A percentile compares a stretch with the other conserved stretches of the same genome.
Evolutionary conservation across 768 basidiomycete species (phyloP).

Genomic region (Antrodiella citrinella): DNA sequence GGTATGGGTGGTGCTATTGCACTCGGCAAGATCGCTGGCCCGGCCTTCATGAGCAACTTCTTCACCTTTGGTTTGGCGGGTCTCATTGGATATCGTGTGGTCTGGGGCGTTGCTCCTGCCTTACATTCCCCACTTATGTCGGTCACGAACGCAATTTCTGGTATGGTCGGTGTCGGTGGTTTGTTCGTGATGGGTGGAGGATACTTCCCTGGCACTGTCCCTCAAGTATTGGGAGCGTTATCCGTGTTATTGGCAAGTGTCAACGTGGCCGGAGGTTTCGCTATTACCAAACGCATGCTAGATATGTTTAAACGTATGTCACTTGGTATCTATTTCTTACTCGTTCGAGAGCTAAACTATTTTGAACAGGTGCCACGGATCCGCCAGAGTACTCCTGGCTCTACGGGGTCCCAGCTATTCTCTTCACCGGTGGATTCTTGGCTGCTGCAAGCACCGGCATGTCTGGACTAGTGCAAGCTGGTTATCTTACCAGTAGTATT

Average conservation of each 20-base stretch:
- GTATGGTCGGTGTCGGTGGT: conserved; percentile 78
- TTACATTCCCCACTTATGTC: conserved; percentile 88
- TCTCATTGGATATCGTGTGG: conserved; percentile 79
- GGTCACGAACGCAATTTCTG: conserved; percentile 84
- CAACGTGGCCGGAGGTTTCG: conserved; percentile 84
- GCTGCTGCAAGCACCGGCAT: conserved; percentile 78
- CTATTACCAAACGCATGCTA: conserved; percentile 87
- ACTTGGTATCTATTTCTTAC: too few relatives aligned
- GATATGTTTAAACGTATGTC: conserved; percentile 85
- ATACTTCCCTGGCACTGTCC: conserved; percentile 71
- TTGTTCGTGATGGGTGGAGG: conserved; percentile 90
- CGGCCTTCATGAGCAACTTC: conserved; percentile 82
- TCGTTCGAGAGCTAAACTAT: too few relatives aligned
- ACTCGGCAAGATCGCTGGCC: conserved; percentile 72
- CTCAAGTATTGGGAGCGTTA: conserved; percentile 70
- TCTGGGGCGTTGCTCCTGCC: conserved; percentile 86
- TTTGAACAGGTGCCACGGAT: conserved; percentile 56
- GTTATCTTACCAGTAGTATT: conserved; percentile 79
- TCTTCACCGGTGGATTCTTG: conserved; percentile 80
- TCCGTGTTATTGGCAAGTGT: conserved; percentile 85
- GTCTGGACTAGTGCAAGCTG: conserved; percentile 81
- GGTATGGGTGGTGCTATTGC: conserved; percentile 70
- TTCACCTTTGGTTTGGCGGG: conserved; percentile 86
- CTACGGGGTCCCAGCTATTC: conserved; percentile 69
- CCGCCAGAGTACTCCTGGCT: conserved; percentile 86